Conservation (phyloP, 2,329 filamentous ascomycete genomes). For the Ceratocystis variospora region DNA sequence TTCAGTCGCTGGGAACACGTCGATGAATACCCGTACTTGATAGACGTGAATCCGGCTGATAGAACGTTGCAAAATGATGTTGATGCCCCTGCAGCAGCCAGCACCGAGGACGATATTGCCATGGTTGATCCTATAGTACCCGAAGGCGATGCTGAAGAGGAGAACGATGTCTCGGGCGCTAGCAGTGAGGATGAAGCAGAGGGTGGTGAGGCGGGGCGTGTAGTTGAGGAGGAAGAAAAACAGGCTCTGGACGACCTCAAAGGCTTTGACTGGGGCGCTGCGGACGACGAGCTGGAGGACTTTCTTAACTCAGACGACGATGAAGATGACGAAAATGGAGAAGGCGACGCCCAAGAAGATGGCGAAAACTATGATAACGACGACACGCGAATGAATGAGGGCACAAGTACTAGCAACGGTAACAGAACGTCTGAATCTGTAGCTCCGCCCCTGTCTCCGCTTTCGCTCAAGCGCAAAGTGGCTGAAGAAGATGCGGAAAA, state of each 20-base stretch:
- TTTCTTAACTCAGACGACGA: constrained; percentile 47
- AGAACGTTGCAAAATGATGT: constrained; percentile 24
- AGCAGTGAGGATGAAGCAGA: constrained; percentile 20
- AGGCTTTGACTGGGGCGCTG: constrained; percentile 46
- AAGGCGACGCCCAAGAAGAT: constrained; percentile 20
- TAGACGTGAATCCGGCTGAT: constrained; percentile 61
- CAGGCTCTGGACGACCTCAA: constrained; percentile 42
- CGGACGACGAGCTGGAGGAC: constrained; percentile 61
- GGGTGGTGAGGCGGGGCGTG: constrained; percentile 26
- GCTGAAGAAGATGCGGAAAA: constrained; percentile 19
- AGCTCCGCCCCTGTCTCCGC: background rate
- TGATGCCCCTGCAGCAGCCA: constrained; percentile 24
- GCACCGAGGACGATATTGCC: constrained; percentile 21
- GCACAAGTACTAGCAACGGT: constrained; percentile 10
- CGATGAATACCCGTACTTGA: constrained; percentile 63
- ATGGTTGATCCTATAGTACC: constrained; percentile 26
- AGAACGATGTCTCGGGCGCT: constrained; percentile 23
- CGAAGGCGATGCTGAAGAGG: constrained; percentile 22
- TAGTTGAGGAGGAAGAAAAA: constrained; percentile 33
- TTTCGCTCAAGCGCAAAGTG: constrained; percentile 21
- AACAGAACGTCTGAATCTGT: background rate
- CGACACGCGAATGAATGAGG: constrained; percentile 14
- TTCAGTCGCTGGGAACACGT: constrained; percentile 71
- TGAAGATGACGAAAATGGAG: constrained; percentile 21
- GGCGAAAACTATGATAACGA: constrained; percentile 21